A percentile compares a stretch with the other conserved stretches of the same genome.
Evolutionary conservation across 2,329 filamentous ascomycete genomes (phyloP).

Genomic region (Exophiala calicioides): DNA sequence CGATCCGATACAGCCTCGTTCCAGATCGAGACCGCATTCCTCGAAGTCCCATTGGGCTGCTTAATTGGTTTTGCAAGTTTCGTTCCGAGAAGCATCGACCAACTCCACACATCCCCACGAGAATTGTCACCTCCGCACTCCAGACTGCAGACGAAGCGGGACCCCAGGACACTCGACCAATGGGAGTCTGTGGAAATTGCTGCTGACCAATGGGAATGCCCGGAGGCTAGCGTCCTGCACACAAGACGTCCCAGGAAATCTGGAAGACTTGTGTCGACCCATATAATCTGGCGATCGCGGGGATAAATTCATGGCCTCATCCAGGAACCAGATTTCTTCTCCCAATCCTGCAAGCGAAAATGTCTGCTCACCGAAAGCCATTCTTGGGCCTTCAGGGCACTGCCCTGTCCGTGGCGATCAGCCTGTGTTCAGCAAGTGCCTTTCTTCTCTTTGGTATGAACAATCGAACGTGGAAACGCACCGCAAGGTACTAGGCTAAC

Average conservation of each 20-base stretch:
- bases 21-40: too few relatives aligned
- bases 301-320: background rate
- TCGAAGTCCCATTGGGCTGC: too few relatives aligned
- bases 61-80: too few relatives aligned
- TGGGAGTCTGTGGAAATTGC: background rate
- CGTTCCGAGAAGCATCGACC: too few relatives aligned
- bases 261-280: too few relatives aligned
- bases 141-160: background rate
- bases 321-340: background rate
- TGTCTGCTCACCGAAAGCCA: conserved; percentile 13
- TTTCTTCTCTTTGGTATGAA: conserved; percentile 19
- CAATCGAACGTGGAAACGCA: too few relatives aligned
- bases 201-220: conserved; percentile 9
- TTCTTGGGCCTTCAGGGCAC: conserved; percentile 19
- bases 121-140: too few relatives aligned
- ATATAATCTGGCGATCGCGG: background rate
- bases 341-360: background rate
- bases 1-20: too few relatives aligned
- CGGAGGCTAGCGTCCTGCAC: conserved; percentile 1
- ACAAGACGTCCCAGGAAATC: too few relatives aligned
- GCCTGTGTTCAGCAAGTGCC: conserved; percentile 13
- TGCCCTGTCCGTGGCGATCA: conserved; percentile 21
- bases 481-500: background rate
- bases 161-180: background rate
- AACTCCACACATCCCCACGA: too few relatives aligned